These are phyloP conservation scores for Fusarium burgessii DNA, from an alignment of 2,329 filamentous ascomycete genomes.

Conservation along the genomic window DNA sequence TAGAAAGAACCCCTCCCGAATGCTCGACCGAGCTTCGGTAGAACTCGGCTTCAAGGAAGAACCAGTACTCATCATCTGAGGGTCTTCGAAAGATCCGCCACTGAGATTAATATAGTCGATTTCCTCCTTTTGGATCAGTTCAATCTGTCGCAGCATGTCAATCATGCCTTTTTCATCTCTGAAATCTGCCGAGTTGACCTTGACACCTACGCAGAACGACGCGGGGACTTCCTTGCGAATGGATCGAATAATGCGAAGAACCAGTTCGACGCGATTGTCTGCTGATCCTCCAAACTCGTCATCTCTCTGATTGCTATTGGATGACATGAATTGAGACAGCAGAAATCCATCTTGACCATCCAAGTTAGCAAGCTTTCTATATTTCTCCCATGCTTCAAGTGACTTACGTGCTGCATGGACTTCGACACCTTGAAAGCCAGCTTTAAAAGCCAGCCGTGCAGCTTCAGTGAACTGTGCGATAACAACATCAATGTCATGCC, in stretches of 20 bases:
- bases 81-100: background rate
- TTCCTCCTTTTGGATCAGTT: background rate
- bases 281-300: background rate
- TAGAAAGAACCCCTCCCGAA: background rate
- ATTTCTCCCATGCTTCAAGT: accelerated
- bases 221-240: background rate
- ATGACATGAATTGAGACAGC: background rate
- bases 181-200: background rate
- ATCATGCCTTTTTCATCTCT: background rate
- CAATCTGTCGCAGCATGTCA: background rate
- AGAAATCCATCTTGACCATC: background rate
- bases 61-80: background rate
- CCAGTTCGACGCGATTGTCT: background rate
- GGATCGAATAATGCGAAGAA: background rate
- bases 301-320: accelerated
- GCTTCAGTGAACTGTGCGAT: background rate
- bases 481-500: background rate
- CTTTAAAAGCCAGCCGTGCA: background rate
- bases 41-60: background rate
- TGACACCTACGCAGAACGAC: background rate
- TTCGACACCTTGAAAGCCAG: background rate
- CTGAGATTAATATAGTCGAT: background rate
- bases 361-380: background rate
- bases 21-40: accelerated
- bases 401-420: background rate